Percentiles rank a stretch among this genome's conserved stretches.
Conservation (phyloP, 805 yeast genomes). For the Candida verbasci region DNA sequence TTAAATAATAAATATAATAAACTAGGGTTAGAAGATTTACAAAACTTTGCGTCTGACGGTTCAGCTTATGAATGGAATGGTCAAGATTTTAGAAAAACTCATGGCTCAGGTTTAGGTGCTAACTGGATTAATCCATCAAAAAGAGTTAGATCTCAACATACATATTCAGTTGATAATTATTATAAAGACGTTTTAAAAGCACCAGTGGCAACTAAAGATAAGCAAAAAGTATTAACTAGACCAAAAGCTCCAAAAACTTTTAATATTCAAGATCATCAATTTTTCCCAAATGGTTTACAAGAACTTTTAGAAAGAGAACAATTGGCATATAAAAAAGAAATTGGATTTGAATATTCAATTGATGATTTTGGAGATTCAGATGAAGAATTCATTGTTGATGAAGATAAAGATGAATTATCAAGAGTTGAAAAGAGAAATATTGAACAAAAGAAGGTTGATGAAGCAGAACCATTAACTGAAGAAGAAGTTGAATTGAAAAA, state of each 20-base stretch:
- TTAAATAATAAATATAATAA: conserved; percentile 79
- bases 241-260: conserved; percentile 63
- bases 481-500: conserved; percentile 58
- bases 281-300: conserved; percentile 53
- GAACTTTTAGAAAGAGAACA: conserved; percentile 61
- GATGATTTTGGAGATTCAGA: conserved; percentile 60
- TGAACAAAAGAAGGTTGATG: conserved; percentile 54
- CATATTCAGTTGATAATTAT: conserved; percentile 72
- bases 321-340: conserved; percentile 54
- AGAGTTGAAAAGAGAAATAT: conserved; percentile 35
- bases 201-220: conserved; percentile 6
- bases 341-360: conserved; percentile 53
- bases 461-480: conserved; percentile 55
- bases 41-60: conserved; percentile 82
- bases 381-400: conserved; percentile 46
- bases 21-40: conserved; percentile 89
- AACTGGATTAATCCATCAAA: conserved; percentile 73
- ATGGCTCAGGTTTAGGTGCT: conserved; percentile 28
- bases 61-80: conserved; percentile 98
- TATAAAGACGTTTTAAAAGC: conserved; percentile 64
- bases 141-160: conserved; percentile 74
- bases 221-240: conserved; percentile 9
- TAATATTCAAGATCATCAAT: conserved; percentile 69
- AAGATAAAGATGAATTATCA: conserved; percentile 32
- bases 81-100: conserved; percentile 66